Percentiles rank a stretch among this genome's conserved stretches.
These are phyloP conservation scores for Penicillium riverlandense DNA, from an alignment of 495 filamentous ascomycete genomes.

Conservation along the genomic window DNA sequence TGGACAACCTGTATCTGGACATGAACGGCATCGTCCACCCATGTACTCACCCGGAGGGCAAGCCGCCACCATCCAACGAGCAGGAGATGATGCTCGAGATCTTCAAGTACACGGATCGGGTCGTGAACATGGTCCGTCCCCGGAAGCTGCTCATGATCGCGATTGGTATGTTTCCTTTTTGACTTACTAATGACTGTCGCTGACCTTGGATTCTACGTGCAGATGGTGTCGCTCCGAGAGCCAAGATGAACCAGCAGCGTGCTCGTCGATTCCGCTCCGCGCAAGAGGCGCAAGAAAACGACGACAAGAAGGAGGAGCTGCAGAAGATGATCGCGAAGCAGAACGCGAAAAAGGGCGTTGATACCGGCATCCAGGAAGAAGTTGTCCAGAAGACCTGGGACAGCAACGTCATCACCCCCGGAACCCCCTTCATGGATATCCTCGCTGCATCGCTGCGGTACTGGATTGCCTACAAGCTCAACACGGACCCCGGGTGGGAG, in stretches of 20 bases:
- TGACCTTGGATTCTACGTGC: conserved; percentile 1
- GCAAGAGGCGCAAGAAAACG: conserved; percentile 89
- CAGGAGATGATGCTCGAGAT: conserved; percentile 99
- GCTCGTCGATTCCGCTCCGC: conserved; percentile 87
- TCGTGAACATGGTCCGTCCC: conserved; percentile 96
- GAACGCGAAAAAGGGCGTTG: conserved; percentile 47
- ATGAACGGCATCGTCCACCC: conserved; percentile 99
- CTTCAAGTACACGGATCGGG: conserved; percentile 94
- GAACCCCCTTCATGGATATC: conserved; percentile 98
- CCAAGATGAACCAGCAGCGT: conserved; percentile 97
- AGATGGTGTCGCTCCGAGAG: conserved; percentile 91
- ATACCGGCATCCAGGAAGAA: conserved; percentile 54
- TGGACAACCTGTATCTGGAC: conserved; percentile 96
- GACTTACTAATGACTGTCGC: neutral
- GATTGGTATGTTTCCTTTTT: conserved; percentile 60
- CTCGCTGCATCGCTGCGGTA: conserved; percentile 87
- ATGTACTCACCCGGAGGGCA: conserved; percentile 95
- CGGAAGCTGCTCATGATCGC: conserved; percentile 96
- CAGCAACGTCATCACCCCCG: conserved; percentile 92
- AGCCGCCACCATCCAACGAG: conserved; percentile 82
- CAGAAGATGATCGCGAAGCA: conserved; percentile 69
- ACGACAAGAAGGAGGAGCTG: conserved; percentile 82
- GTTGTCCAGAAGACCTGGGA: conserved; percentile 91
- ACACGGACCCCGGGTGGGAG: conserved; percentile 93
- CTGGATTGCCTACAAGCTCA: conserved; percentile 95